phyloP scores from a whole-genome alignment of 345 rosid species.

The Noccaea bulbosa region DNA sequence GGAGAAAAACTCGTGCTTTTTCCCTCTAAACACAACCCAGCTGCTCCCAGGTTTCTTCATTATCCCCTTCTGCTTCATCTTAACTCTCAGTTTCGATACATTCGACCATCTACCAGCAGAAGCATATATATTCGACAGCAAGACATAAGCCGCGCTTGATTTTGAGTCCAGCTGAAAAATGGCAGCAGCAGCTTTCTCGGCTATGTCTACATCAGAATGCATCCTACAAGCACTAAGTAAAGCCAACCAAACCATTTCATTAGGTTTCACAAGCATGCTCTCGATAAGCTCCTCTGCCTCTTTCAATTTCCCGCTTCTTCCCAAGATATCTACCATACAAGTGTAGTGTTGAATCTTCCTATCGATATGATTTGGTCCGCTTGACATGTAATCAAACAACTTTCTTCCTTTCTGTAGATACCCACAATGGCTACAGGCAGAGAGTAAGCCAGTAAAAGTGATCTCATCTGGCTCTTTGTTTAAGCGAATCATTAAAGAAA shows the following conservation, averaged over 20 bases:
- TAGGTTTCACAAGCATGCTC: slow-evolving; percentile 59
- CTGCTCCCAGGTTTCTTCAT: slow-evolving; percentile 65
- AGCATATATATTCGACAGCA: slow-evolving; percentile 70
- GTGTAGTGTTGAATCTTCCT: slow-evolving; percentile 63
- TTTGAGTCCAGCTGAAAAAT: slow-evolving; percentile 58
- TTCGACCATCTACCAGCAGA: slow-evolving; percentile 66
- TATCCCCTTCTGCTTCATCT: slow-evolving; percentile 61
- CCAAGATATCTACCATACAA: slow-evolving; percentile 76
- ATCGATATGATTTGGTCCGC: slow-evolving; percentile 35
- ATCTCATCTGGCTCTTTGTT: slow-evolving; percentile 66
- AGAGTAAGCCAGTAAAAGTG: slow-evolving; percentile 78
- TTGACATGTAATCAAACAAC: slow-evolving; percentile 56
- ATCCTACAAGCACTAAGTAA: slow-evolving; percentile 75
- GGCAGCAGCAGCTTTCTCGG: slow-evolving; percentile 62
- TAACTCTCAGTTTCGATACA: slow-evolving; percentile 58
- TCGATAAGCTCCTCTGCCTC: slow-evolving; percentile 67
- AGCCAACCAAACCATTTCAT: slow-evolving; percentile 63
- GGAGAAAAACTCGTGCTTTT: slow-evolving; percentile 59
- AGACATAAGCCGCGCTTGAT: slow-evolving; percentile 62
- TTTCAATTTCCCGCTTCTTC: slow-evolving; percentile 64
- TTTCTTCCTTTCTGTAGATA: slow-evolving; percentile 63
- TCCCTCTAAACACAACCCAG: slow-evolving; percentile 62
- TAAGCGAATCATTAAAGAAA: slow-evolving; percentile 59
- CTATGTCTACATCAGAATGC: slow-evolving; percentile 57
- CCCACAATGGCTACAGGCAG: slow-evolving; percentile 79